Evolutionary conservation across 176 grass and related monocot genomes (phyloP), one percentile per base, ranked within the genome.

Genomic region (Eremochloa ophiuroides): DNA sequence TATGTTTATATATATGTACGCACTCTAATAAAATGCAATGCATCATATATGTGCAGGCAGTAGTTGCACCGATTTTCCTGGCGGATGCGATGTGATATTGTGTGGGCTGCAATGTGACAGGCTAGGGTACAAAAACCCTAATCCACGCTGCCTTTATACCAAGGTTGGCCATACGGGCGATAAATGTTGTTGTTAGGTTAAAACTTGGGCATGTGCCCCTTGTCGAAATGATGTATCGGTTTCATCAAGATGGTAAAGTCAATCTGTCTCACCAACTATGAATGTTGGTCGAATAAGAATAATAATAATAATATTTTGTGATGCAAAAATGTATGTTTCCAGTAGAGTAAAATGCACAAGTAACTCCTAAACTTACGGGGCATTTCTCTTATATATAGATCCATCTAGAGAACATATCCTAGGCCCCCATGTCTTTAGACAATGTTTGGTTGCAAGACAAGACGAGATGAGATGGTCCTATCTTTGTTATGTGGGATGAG

Each of bases 31-130:
- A 25, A 58, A 25, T 58, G n/a, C 9, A 56, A 56, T 56, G 18
- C 20, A 23, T 56, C 53, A 23, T 58, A 26, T 58, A 26, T 26
- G 3, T 58, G 1, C 55, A 58, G 55, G 55, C 7, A 56, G 22
- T 11, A 23, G 20, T 9, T 58, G 55, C 55, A 10, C 1, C 3
- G n/a, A 4, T 58, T 58, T 58, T 11, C 20, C 55, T 12, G 18
- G 18, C 5, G 18, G 18, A 58, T 58, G 55, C 10, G 55, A 58
- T 0, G 3, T 11, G n/a, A 58, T 26, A 26, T 12, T 58, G n/a
- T 58, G 55, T 25, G 0, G 1, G 0, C n/a, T 1, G 9, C 9
- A 58, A 4, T 58, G 55, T 58, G 0, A 4, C 0, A 1, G 0
- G 0, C 55, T 58, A 58, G 55, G 55, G 55, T 58, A 58, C 55